phyloP scores from a whole-genome alignment of 371 early-diverging fungal species.

The Blakeslea trispora region DNA sequence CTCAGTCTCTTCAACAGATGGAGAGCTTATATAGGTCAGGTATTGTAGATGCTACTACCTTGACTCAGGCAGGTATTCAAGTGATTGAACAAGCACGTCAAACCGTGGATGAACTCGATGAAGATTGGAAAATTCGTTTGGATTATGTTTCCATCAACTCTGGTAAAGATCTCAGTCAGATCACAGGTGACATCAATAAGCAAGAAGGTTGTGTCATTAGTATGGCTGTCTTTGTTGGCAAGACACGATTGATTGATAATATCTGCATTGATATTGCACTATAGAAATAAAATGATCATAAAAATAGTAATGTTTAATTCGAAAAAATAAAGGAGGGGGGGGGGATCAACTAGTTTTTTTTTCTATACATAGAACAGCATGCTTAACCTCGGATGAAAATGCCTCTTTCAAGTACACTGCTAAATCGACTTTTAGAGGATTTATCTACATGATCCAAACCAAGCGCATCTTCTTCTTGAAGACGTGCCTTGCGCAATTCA shows the following conservation, averaged over 20 bases:
- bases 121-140: slow-evolving; percentile 58
- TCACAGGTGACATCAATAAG: slow-evolving; percentile 23
- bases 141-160: slow-evolving; percentile 89
- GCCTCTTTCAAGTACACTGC: slow-evolving; percentile 57
- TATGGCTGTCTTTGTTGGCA: slow-evolving; percentile 87
- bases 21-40: slow-evolving; percentile 54
- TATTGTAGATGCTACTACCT: slow-evolving; percentile 42
- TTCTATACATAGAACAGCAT: too few relatives aligned
- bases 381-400: slow-evolving; percentile 66
- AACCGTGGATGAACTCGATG: slow-evolving; percentile 36
- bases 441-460: slow-evolving; percentile 83
- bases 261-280: slow-evolving; percentile 22
- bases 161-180: slow-evolving; percentile 49
- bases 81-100: slow-evolving; percentile 42
- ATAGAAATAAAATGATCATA: slow-evolving; percentile 14
- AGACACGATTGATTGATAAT: slow-evolving; percentile 95
- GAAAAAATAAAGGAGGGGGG: too few relatives aligned
- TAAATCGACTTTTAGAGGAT: slow-evolving; percentile 56
- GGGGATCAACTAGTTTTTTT: too few relatives aligned
- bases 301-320: too few relatives aligned
- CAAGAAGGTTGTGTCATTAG: slow-evolving; percentile 82
- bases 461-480: slow-evolving; percentile 59
- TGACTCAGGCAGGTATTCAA: slow-evolving; percentile 52
- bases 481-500: slow-evolving; percentile 47
- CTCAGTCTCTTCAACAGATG: slow-evolving; percentile 67